Conservation (phyloP, 176 grass and related monocot species). For the Themeda triandra region DNA sequence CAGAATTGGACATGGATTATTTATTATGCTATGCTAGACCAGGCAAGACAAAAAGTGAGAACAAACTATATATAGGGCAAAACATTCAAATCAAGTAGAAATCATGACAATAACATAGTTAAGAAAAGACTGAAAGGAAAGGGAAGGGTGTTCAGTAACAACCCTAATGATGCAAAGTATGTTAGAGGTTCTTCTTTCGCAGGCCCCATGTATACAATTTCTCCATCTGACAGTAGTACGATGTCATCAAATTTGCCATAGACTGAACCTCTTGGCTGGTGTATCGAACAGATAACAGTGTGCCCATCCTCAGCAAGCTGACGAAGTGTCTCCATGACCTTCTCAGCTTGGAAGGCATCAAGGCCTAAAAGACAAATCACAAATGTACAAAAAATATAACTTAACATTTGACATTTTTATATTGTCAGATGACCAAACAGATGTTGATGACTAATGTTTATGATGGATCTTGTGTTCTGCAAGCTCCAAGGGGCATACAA, state of each 20-base stretch:
- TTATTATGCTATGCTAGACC: background rate
- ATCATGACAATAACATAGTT: slow-evolving; percentile 1
- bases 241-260: slow-evolving; percentile 99
- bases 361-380: slow-evolving; percentile 51
- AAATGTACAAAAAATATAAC: background rate
- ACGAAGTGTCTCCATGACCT: slow-evolving; percentile 97
- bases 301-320: slow-evolving; percentile 91
- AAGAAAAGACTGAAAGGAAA: background rate
- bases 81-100: slow-evolving; percentile 8
- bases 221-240: slow-evolving; percentile 78
- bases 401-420: background rate
- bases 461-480: background rate
- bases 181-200: slow-evolving; percentile 82
- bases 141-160: slow-evolving; percentile 28
- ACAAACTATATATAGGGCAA: background rate
- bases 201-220: slow-evolving; percentile 76
- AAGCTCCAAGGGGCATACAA: background rate
- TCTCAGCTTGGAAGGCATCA: slow-evolving; percentile 98
- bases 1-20: background rate
- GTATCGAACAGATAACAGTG: slow-evolving; percentile 95
- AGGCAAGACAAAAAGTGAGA: background rate
- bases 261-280: slow-evolving; percentile 90
- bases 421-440: background rate
- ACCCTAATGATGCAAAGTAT: slow-evolving; percentile 83
- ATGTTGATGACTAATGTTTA: background rate